These are phyloP conservation scores for Whalleya microplaca DNA, from an alignment of 2,329 filamentous ascomycete genomes.

Conservation along the genomic window DNA sequence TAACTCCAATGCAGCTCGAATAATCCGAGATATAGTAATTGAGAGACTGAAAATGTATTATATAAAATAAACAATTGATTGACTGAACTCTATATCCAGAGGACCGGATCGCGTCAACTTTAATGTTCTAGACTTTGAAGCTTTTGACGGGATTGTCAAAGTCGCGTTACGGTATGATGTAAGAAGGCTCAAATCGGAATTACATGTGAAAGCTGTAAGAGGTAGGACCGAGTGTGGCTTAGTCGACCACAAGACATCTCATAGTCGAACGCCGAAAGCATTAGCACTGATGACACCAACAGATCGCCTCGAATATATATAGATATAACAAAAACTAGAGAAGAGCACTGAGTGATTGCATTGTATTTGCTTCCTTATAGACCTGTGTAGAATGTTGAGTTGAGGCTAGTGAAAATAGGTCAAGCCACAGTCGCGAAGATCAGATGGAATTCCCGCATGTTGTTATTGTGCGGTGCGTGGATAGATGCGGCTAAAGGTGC, in stretches of 20 bases:
- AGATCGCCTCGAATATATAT: no score
- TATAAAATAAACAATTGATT: no score
- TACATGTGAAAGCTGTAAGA: slow-evolving; percentile 18
- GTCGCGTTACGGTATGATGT: slow-evolving; percentile 15
- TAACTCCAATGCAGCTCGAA: no score
- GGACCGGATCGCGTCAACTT: slow-evolving; percentile 3
- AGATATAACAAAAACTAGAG: no score
- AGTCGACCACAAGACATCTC: neutral
- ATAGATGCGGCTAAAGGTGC: neutral
- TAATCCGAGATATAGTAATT: neutral
- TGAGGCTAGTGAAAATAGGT: neutral
- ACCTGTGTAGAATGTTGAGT: no score
- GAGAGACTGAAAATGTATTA: no score
- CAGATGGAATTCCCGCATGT: neutral
- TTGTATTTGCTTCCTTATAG: no score
- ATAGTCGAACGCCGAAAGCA: neutral
- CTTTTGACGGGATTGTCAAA: slow-evolving; percentile 5
- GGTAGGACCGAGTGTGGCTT: neutral
- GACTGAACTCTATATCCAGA: no score
- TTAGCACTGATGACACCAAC: neutral
- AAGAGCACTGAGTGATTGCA: no score
- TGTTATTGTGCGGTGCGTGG: neutral
- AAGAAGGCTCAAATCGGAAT: slow-evolving; percentile 2
- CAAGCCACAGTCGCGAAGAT: neutral
- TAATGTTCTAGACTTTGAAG: no score